These are phyloP conservation scores for Thermomucor indicae-seudaticae DNA, from an alignment of 371 early-diverging fungal species.

Conservation along the genomic window DNA sequence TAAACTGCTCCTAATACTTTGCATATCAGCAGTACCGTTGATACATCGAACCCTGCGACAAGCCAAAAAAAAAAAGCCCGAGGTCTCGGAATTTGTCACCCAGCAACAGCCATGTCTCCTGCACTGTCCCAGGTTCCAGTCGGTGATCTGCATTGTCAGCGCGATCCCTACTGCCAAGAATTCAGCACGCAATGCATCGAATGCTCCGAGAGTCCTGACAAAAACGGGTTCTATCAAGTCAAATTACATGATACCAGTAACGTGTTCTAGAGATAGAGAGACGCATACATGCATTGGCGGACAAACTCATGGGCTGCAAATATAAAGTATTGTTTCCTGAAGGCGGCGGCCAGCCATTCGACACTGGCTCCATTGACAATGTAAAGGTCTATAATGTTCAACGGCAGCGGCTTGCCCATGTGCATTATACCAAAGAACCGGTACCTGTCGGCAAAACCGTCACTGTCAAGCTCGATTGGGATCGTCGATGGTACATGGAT, in stretches of 20 bases:
- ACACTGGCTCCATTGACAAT: conserved; percentile 60
- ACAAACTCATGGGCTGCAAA: background rate
- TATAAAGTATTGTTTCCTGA: conserved; percentile 70
- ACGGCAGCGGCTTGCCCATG: conserved; percentile 56
- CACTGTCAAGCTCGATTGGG: conserved; percentile 60
- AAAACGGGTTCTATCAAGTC: conserved; percentile 39
- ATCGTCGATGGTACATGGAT: conserved; percentile 42
- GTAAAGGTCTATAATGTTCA: conserved; percentile 55
- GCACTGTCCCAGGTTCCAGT: conserved; percentile 28
- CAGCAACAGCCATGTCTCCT: background rate
- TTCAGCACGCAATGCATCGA: conserved; percentile 25
- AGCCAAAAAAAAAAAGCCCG: too few species aligned
- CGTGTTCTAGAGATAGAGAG: background rate
- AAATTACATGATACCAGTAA: conserved; percentile 37
- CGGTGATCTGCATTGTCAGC: conserved; percentile 36
- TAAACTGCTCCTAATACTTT: too few species aligned
- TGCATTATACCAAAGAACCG: conserved; percentile 57
- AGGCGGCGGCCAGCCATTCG: conserved; percentile 73
- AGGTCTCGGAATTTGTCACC: too few species aligned
- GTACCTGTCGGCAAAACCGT: conserved; percentile 51
- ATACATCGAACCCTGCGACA: too few species aligned
- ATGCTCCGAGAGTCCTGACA: conserved; percentile 36
- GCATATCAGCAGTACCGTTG: too few species aligned
- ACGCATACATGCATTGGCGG: background rate
- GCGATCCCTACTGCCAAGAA: conserved; percentile 26